These are phyloP conservation scores for Acacia concinna DNA, from an alignment of 331 rosid genomes.

Conservation along the genomic window DNA sequence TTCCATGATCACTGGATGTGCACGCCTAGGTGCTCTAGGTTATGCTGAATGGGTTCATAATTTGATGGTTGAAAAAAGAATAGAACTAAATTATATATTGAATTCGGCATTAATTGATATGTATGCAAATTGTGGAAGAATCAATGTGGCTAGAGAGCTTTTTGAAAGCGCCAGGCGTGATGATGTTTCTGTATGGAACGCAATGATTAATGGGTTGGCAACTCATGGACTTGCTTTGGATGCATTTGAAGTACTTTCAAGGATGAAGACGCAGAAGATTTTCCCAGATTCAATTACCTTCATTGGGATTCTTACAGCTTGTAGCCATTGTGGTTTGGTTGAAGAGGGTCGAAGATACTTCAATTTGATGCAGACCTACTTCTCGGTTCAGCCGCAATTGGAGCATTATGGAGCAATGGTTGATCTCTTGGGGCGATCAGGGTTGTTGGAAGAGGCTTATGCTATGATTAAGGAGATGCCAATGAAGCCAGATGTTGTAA, in stretches of 20 bases:
- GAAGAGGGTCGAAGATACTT: conserved; percentile 59
- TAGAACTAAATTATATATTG: conserved; percentile 52
- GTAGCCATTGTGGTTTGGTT: conserved; percentile 72
- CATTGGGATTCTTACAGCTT: conserved; percentile 62
- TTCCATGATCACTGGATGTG: conserved; percentile 58
- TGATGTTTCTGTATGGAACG: conserved; percentile 73
- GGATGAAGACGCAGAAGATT: conserved; percentile 55
- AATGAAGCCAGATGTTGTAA: conserved; percentile 66
- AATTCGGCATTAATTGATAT: conserved; percentile 63
- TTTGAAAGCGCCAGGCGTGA: conserved; percentile 40
- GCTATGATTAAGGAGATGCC: conserved; percentile 51
- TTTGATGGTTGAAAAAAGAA: conserved; percentile 51
- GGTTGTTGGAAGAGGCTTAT: conserved; percentile 57
- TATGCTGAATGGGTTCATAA: conserved; percentile 62
- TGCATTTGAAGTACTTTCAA: conserved; percentile 47
- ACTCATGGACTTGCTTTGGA: conserved; percentile 65
- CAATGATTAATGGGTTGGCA: conserved; percentile 73
- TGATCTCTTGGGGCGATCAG: conserved; percentile 71
- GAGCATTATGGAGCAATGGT: conserved; percentile 79
- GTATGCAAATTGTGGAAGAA: conserved; percentile 71
- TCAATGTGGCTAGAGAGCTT: conserved; percentile 48
- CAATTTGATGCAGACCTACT: conserved; percentile 49
- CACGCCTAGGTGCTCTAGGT: conserved; percentile 55
- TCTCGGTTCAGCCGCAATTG: conserved; percentile 53
- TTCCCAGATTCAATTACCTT: conserved; percentile 62